Base-by-base conservation (phyloP, 129 eudicot species). In the Centaurea solstitialis region DNA sequence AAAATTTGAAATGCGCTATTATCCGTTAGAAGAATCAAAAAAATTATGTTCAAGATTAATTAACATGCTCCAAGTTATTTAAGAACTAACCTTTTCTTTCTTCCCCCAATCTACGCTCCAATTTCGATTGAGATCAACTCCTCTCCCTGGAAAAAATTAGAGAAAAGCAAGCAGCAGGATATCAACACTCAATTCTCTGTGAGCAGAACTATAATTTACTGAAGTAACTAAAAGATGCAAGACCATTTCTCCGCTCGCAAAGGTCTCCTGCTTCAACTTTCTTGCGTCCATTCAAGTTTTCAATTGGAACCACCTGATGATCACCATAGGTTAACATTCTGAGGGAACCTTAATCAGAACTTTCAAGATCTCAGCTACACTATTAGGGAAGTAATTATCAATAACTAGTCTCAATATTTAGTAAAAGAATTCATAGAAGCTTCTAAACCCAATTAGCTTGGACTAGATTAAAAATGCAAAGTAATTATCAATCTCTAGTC, bases 51-150 rank as follows among this genome's bases (percentile, higher is more conserved):
- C 22, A 57, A 57, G 65, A 57, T 57, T n/a, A 4, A 57, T 57
- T n/a, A 4, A 57, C 65, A 57, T 57, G 65, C 22, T 57, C 65
- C 22, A 57, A 22, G 68, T 64, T 64, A 21, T 64, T 64, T 64
- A 64, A 64, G 5, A 72, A 77, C 80, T 15, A 43, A 93, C 97
- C 97, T 91, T 85, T 87, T 93, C 98, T 81, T 91, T 89, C 77
- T 93, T 89, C 7, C 94, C 98, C 98, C 98, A 93, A 80, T 93
- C 98, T 20, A 91, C 98, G 83, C 94, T 89, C 98, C 98, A 93
- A 68, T 93, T 93, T 65, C 98, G 87, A 37, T 91, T 93, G 57
- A 93, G 96, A 90, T 93, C 98, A 79, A 93, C 98, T 80, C 98
- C 98, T 81, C 96, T 89, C 77, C 98, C 98, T 93, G 89, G 40